Conservation (phyloP, 2,329 filamentous ascomycete species). For the Pseudopithomyces maydicus region DNA sequence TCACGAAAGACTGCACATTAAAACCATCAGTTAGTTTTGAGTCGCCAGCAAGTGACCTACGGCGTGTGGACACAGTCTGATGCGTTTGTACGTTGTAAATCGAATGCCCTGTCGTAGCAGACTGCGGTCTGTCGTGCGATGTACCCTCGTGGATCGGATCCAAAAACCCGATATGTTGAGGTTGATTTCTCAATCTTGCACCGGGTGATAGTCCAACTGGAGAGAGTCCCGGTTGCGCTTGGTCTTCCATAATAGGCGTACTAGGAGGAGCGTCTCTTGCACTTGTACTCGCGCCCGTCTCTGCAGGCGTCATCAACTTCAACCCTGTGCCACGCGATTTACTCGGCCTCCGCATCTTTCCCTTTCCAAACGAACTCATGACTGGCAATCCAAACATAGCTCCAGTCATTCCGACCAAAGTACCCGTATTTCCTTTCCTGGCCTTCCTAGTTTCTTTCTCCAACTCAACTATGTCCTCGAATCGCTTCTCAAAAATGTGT, state of each 20-base stretch:
- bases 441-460: constrained; percentile 26
- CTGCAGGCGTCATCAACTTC: constrained; percentile 7
- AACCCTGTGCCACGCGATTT: constrained; percentile 6
- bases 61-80: constrained; percentile 20
- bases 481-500: constrained; percentile 29
- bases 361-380: constrained; percentile 27
- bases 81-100: constrained; percentile 25
- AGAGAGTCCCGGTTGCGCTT: neutral
- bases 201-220: neutral
- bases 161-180: constrained; percentile 26
- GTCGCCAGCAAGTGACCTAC: constrained; percentile 20
- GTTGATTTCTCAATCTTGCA: constrained; percentile 13
- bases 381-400: constrained; percentile 28
- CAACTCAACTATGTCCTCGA: constrained; percentile 26
- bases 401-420: constrained; percentile 26
- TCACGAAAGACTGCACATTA: constrained; percentile 26
- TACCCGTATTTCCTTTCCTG: constrained; percentile 19
- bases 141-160: constrained; percentile 22
- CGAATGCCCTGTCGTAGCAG: constrained; percentile 24
- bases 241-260: constrained; percentile 1
- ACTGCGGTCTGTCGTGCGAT: constrained; percentile 19
- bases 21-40: constrained; percentile 20
- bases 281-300: neutral
- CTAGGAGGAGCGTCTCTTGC: neutral
- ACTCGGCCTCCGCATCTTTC: constrained; percentile 8